Percentiles rank a stretch among this genome's conserved stretches.
These are phyloP conservation scores for Phaeoacremonium minimum DNA, from an alignment of 2,329 filamentous ascomycete genomes.

Conservation along the genomic window DNA sequence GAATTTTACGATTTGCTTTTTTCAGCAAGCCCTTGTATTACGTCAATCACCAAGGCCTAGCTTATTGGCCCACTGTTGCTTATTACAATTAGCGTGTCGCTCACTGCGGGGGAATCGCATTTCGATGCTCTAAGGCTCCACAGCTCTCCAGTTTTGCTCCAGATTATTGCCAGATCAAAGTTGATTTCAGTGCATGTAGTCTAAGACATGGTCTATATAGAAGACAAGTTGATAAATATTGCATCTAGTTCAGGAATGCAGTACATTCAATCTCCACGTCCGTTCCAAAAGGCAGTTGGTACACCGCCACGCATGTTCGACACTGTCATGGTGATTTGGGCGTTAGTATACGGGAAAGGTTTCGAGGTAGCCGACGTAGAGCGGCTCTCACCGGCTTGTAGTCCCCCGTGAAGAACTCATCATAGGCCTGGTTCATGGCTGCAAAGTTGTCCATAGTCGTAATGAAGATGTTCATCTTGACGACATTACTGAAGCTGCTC, in stretches of 20 bases:
- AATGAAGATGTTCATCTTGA: slow-evolving; percentile 66
- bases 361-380: too few species aligned
- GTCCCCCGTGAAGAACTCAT: slow-evolving; percentile 38
- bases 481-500: slow-evolving; percentile 52
- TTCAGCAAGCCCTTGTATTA: too few species aligned
- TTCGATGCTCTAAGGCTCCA: too few species aligned
- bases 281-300: slow-evolving; percentile 65
- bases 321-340: slow-evolving; percentile 20
- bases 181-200: slow-evolving; percentile 2
- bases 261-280: slow-evolving; percentile 75
- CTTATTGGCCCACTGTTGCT: too few species aligned
- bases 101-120: too few species aligned
- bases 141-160: too few species aligned
- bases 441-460: slow-evolving; percentile 62
- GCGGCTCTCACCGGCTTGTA: slow-evolving; percentile 44
- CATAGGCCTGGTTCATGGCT: slow-evolving; percentile 52
- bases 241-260: slow-evolving; percentile 30
- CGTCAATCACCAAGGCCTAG: slow-evolving; percentile 13
- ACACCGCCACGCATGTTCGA: slow-evolving; percentile 68
- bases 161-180: too few species aligned
- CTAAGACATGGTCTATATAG: slow-evolving; percentile 1
- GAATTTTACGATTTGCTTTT: too few species aligned
- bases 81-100: too few species aligned
- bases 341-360: neutral
- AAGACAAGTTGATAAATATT: too few species aligned